These are phyloP conservation scores for Cladophialophora exuberans DNA, from an alignment of 2,329 filamentous ascomycete genomes.

Conservation along the genomic window DNA sequence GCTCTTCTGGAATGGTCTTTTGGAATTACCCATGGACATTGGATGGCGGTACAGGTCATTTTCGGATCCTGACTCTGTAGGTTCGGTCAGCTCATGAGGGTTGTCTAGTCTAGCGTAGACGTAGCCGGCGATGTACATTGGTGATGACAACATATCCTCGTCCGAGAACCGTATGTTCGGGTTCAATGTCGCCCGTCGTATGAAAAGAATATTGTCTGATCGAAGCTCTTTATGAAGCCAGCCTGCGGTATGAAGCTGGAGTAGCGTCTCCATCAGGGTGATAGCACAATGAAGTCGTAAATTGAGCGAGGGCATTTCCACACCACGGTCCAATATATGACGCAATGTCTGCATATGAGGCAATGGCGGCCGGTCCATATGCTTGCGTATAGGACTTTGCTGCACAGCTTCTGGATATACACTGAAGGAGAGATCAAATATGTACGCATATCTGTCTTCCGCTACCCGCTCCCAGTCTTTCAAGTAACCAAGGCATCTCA, in stretches of 20 bases:
- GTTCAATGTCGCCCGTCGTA: neutral
- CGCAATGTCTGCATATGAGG: neutral
- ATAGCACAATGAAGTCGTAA: neutral
- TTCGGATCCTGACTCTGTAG: neutral
- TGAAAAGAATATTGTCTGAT: constrained; percentile 2
- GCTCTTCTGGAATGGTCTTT: neutral
- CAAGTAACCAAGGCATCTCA: neutral
- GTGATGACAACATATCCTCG: neutral
- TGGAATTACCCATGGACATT: neutral
- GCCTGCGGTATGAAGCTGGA: neutral
- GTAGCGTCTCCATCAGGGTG: constrained; percentile 1
- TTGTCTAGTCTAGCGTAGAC: constrained; percentile 3
- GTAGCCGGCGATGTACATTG: neutral
- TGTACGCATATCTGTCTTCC: neutral
- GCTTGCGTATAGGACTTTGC: neutral
- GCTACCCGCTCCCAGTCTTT: neutral
- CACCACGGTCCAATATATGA: neutral
- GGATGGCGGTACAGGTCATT: constrained; percentile 1
- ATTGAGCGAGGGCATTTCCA: constrained; percentile 1
- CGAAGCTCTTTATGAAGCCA: constrained; percentile 3
- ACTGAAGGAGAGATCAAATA: constrained; percentile 1
- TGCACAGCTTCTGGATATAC: neutral
- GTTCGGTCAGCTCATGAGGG: neutral
- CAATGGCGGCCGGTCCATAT: neutral
- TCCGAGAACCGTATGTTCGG: neutral